A percentile compares a stretch with the other conserved stretches of the same genome.
phyloP scores from a whole-genome alignment of 1,284 basidiomycete species.

The Ganoderma resinaceum region DNA sequence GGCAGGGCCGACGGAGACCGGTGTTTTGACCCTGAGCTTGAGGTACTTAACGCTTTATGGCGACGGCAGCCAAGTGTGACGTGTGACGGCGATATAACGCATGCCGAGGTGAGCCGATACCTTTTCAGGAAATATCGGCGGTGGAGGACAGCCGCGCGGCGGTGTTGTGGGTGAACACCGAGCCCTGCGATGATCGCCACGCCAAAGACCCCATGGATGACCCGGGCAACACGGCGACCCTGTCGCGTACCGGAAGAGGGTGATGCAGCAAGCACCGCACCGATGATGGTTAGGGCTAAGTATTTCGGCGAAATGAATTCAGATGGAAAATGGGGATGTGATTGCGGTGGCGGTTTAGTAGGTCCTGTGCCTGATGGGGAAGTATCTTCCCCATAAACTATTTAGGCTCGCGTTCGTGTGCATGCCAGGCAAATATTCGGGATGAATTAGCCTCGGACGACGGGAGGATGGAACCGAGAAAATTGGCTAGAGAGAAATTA shows the following conservation, averaged over 20 bases:
- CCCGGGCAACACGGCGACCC: constrained; percentile 21
- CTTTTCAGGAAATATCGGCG: background rate
- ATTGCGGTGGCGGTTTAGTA: background rate
- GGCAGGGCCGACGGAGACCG: background rate
- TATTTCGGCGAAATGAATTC: background rate
- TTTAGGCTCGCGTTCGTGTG: background rate
- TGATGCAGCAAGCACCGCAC: background rate
- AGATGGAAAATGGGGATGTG: background rate
- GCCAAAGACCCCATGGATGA: constrained; percentile 17
- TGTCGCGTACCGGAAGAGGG: background rate
- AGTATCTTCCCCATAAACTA: background rate
- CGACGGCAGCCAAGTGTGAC: background rate
- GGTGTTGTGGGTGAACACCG: constrained; percentile 12
- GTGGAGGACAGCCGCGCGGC: background rate
- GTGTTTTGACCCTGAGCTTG: background rate
- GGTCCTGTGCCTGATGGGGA: background rate
- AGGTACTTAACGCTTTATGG: background rate
- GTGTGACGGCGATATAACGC: background rate
- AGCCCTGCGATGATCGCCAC: constrained; percentile 20
- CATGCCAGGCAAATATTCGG: background rate
- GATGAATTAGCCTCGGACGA: background rate
- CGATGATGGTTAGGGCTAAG: background rate
- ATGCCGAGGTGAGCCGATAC: background rate
- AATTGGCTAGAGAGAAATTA: constrained; percentile 30
- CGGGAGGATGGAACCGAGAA: constrained; percentile 12